Evolutionary conservation across 1,284 basidiomycete genomes (phyloP).

Genomic region (Marasmius sp.): DNA sequence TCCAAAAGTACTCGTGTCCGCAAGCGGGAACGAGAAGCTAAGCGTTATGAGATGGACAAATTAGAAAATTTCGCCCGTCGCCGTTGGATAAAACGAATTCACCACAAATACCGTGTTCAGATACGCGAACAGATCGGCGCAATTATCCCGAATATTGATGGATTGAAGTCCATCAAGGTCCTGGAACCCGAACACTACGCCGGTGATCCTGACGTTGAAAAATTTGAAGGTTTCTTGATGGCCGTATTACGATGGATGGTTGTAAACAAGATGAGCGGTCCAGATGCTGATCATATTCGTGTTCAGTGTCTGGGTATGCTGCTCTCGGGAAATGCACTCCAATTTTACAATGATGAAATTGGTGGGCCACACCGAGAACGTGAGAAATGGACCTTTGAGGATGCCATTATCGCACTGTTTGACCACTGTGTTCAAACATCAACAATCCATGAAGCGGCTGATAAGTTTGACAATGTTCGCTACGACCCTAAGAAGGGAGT

Average conservation of each 20-base stretch:
- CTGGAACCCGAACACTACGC: not conserved
- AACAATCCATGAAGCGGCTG: conserved; percentile 15
- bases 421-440: conserved; percentile 18
- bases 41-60: not conserved
- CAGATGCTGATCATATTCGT: not conserved
- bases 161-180: not conserved
- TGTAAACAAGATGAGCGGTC: not conserved
- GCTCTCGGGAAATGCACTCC: conserved; percentile 10
- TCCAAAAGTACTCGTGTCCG: not conserved
- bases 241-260: not conserved
- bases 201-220: not conserved
- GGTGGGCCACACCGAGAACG: conserved; percentile 2
- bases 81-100: not conserved
- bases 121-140: not conserved
- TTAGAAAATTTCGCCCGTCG: not conserved
- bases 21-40: not conserved
- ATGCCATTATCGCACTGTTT: conserved; percentile 16
- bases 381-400: conserved; percentile 14
- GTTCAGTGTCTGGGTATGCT: conserved; percentile 1
- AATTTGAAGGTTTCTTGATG: not conserved
- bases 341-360: conserved; percentile 15
- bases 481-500: conserved; percentile 8
- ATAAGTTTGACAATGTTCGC: conserved; percentile 6
- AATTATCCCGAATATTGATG: not conserved
- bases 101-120: not conserved